Evolutionary conservation across 169 alveolate species (phyloP).

Genomic region (Perkinsus marinus): DNA sequence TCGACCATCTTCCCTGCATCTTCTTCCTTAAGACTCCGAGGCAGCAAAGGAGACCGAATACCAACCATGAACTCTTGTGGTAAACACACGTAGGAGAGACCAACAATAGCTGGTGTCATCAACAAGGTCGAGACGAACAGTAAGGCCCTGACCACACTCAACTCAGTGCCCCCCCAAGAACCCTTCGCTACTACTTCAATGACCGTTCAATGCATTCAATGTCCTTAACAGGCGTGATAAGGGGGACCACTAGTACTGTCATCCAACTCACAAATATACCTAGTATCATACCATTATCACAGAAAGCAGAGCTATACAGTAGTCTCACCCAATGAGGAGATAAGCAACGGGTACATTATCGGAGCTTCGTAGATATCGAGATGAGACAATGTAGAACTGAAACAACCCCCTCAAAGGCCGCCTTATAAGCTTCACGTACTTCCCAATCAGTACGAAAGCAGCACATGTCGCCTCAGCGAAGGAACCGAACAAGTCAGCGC

Average conservation of each 20-base stretch:
- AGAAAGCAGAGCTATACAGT: background rate
- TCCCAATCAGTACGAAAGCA: slow-evolving; percentile 53
- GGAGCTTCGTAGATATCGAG: background rate
- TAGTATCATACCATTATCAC: slow-evolving; percentile 10
- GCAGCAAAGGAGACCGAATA: too few relatives aligned
- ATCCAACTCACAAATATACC: slow-evolving; percentile 46
- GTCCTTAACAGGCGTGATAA: slow-evolving; percentile 35
- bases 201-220: background rate
- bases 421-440: slow-evolving; percentile 56
- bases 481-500: slow-evolving; percentile 66
- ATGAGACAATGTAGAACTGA: background rate
- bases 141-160: too few relatives aligned
- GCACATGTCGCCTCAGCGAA: slow-evolving; percentile 66
- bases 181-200: background rate
- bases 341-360: slow-evolving; percentile 23
- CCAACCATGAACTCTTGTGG: too few relatives aligned
- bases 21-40: too few relatives aligned
- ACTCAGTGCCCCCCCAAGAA: too few relatives aligned
- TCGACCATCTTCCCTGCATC: too few relatives aligned
- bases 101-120: too few relatives aligned
- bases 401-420: slow-evolving; percentile 14
- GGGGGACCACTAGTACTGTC: slow-evolving; percentile 40
- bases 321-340: slow-evolving; percentile 38
- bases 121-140: too few relatives aligned
- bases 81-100: too few relatives aligned